Evolutionary conservation across 2,329 filamentous ascomycete genomes (phyloP).

Genomic region (Pseudogymnoascus sp.): DNA sequence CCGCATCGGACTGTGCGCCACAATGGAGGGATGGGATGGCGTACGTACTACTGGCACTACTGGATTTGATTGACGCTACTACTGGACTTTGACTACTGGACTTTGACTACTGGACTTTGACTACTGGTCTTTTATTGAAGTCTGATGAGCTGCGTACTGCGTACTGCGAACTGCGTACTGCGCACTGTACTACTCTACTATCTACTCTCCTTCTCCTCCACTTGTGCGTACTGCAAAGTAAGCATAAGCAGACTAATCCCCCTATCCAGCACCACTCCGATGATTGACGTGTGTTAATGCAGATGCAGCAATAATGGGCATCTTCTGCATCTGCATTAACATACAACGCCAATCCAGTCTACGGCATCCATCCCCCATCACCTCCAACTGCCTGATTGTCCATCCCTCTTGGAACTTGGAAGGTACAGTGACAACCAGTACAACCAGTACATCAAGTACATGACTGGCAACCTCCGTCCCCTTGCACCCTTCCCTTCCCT

Average conservation of each 20-base stretch:
- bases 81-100: no score
- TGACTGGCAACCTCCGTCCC: background rate
- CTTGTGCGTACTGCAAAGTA: background rate
- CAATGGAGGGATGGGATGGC: background rate
- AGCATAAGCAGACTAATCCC: background rate
- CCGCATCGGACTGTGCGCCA: background rate
- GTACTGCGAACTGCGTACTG: no score
- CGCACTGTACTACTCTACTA: background rate
- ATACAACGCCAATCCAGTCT: background rate
- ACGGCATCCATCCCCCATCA: background rate
- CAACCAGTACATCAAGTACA: background rate
- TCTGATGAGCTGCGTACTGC: no score
- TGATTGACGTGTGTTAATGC: no score
- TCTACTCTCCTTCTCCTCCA: no score
- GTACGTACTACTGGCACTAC: background rate
- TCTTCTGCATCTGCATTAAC: no score
- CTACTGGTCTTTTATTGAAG: background rate
- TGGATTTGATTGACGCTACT: background rate
- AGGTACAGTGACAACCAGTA: background rate
- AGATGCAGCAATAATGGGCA: no score
- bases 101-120: no score
- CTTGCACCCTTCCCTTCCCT: background rate
- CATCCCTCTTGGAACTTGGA: background rate
- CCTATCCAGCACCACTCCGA: background rate
- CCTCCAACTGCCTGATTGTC: background rate